Base-by-base conservation (phyloP, 257 asterid genomes). In the Salvia miltiorrhiza region DNA sequence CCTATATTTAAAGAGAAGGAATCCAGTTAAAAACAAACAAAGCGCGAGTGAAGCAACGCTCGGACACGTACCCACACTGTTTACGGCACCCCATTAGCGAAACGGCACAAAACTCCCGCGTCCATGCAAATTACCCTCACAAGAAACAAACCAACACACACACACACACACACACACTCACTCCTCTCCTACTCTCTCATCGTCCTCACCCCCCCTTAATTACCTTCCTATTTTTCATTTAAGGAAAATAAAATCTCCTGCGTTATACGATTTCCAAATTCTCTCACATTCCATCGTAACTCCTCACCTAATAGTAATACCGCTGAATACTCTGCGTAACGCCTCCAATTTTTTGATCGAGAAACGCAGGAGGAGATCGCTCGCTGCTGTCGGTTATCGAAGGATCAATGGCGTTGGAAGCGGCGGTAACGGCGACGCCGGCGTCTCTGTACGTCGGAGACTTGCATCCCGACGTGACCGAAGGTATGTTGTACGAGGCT, bases 81-180 rank as follows among this genome's bases (percentile, higher is more conserved):
- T 76, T 73, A 73, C 30, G 78, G 83, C 55, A 67, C 59, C 56
- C 60, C 63, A 52, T 30, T 4, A 19, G 67, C 77, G 76, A 69
- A 82, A 80, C 86, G 83, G 78, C 84, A 77, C 85, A 73, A 69
- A 75, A 77, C 86, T 82, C 87, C 88, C 87, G 87, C 94, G 86
- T 76, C 87, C 94, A 87, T 87, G 94, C 94, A 85, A 72, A 77
- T 61, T 26, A 30, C 77, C 77, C 69, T 60, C 65, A 56, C 74
- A 56, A 47, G 33, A 40, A 17, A 55, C 67, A 52, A 44, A 39
- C 48, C 9, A 13, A 37, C 32, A 57, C 80, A 21, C 33, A 1
- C 30, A 45, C 43, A 48, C 80, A 58, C 73, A 57, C 70, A 30
- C 8, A 21, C 54, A 48, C 74, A 41, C 79, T 41, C 77, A 47